A percentile compares a stretch with the other conserved stretches of the same genome.
These are phyloP conservation scores for Rutstroemia sp. DNA, from an alignment of 2,329 filamentous ascomycete genomes.

Conservation along the genomic window DNA sequence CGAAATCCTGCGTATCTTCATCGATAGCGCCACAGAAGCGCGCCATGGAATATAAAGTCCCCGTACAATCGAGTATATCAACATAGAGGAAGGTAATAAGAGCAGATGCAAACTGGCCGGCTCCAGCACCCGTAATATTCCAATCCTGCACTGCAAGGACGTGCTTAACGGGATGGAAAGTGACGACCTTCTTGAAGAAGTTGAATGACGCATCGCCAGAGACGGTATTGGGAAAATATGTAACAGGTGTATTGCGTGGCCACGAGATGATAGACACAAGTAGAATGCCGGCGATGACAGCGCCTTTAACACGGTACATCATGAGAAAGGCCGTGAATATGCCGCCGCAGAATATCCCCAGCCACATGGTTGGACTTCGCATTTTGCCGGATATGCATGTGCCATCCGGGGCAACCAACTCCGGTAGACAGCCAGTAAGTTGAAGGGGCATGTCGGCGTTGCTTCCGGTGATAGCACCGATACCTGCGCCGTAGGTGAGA, in stretches of 20 bases:
- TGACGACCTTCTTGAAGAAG: constrained; percentile 83
- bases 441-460: constrained; percentile 65
- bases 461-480: constrained; percentile 66
- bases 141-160: constrained; percentile 68
- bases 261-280: constrained; percentile 85
- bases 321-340: constrained; percentile 73
- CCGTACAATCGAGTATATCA: constrained; percentile 81
- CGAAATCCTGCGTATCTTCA: constrained; percentile 77
- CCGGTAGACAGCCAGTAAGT: constrained; percentile 50
- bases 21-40: constrained; percentile 75
- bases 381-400: constrained; percentile 65
- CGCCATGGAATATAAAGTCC: constrained; percentile 85
- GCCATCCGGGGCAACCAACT: constrained; percentile 37
- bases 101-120: constrained; percentile 72
- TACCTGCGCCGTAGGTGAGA: constrained; percentile 73
- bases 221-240: constrained; percentile 69
- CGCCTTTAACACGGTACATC: constrained; percentile 81
- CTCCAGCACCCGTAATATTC: constrained; percentile 59
- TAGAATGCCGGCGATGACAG: constrained; percentile 75
- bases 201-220: constrained; percentile 66
- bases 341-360: constrained; percentile 81
- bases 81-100: constrained; percentile 87
- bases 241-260: constrained; percentile 69
- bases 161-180: constrained; percentile 69
- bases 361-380: constrained; percentile 77